phyloP scores from a whole-genome alignment of 768 basidiomycete species.

The Fibroporia radiculosa region DNA sequence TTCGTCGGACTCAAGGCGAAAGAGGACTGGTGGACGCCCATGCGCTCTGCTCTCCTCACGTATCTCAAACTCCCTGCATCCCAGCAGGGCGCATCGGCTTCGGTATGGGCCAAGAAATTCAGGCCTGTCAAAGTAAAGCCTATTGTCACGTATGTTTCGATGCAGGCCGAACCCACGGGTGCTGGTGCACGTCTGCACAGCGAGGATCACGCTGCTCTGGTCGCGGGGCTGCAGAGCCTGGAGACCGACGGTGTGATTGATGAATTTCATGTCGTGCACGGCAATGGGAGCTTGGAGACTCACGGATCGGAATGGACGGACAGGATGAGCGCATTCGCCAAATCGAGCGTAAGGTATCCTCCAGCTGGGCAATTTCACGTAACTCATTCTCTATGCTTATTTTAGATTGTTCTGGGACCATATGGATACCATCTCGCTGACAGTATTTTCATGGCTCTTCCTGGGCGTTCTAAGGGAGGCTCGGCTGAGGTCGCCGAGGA shows the following conservation, averaged over 20 bases:
- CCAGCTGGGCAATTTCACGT: background rate
- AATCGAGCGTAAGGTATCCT: conserved; percentile 51
- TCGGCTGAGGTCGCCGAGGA: background rate
- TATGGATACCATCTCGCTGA: conserved; percentile 59
- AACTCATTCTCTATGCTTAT: conserved; percentile 1
- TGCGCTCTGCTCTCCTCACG: conserved; percentile 28
- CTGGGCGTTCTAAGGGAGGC: conserved; percentile 2
- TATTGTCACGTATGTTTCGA: conserved; percentile 60
- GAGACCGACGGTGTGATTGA: conserved; percentile 35
- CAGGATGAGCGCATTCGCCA: conserved; percentile 55
- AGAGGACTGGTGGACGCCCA: conserved; percentile 58
- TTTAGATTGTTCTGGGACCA: conserved; percentile 53
- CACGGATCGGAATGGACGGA: conserved; percentile 48
- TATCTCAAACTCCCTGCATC: conserved; percentile 29
- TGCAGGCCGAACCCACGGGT: conserved; percentile 39
- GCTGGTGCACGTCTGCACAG: conserved; percentile 42
- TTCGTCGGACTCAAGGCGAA: conserved; percentile 36
- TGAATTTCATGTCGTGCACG: conserved; percentile 48
- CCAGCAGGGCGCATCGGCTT: conserved; percentile 36
- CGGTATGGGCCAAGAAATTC: conserved; percentile 20
- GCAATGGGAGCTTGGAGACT: conserved; percentile 24
- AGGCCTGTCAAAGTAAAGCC: conserved; percentile 25
- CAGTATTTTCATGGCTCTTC: conserved; percentile 49
- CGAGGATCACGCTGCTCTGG: conserved; percentile 53
- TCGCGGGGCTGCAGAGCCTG: conserved; percentile 48